Conservation (phyloP, 192 early-diverging fungal species). For the Coemansia sp. region DNA sequence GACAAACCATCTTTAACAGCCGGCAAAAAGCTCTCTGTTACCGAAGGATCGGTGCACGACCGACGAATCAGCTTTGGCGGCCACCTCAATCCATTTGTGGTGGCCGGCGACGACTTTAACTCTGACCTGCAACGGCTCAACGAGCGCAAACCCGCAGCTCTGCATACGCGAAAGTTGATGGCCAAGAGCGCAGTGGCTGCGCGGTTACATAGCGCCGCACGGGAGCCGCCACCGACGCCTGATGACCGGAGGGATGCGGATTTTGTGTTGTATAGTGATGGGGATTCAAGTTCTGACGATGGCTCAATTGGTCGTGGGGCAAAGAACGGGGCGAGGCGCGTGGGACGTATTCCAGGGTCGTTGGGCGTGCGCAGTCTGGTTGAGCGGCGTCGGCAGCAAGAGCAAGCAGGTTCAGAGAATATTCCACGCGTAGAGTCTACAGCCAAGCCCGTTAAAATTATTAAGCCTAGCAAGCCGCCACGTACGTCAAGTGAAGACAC, state of each 20-base stretch:
- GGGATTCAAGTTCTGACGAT: constrained; percentile 11
- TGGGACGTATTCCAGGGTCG: constrained; percentile 27
- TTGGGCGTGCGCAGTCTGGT: constrained; percentile 41
- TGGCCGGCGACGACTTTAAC: constrained; percentile 41
- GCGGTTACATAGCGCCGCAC: constrained; percentile 22
- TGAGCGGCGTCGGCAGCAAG: constrained; percentile 20
- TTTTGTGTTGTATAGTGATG: constrained; percentile 26
- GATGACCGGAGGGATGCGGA: constrained; percentile 38
- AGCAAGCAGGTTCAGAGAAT: background rate
- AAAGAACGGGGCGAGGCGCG: constrained; percentile 1
- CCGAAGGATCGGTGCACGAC: constrained; percentile 51
- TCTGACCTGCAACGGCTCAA: constrained; percentile 32
- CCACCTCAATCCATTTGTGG: constrained; percentile 40
- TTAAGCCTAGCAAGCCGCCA: background rate
- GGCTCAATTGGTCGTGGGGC: background rate
- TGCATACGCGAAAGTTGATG: constrained; percentile 20
- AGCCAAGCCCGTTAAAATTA: background rate
- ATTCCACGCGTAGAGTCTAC: background rate
- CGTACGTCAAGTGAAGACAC: constrained; percentile 12
- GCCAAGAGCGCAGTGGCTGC: constrained; percentile 41
- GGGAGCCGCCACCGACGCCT: constrained; percentile 30
- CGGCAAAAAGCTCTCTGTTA: constrained; percentile 8
- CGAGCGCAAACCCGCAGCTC: constrained; percentile 2
- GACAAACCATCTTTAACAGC: background rate
- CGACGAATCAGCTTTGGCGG: constrained; percentile 50